Evolutionary conservation across 768 basidiomycete genomes (phyloP), one percentile per base, ranked within the genome.

Genomic region (Brasilioporus rufonigricans): DNA sequence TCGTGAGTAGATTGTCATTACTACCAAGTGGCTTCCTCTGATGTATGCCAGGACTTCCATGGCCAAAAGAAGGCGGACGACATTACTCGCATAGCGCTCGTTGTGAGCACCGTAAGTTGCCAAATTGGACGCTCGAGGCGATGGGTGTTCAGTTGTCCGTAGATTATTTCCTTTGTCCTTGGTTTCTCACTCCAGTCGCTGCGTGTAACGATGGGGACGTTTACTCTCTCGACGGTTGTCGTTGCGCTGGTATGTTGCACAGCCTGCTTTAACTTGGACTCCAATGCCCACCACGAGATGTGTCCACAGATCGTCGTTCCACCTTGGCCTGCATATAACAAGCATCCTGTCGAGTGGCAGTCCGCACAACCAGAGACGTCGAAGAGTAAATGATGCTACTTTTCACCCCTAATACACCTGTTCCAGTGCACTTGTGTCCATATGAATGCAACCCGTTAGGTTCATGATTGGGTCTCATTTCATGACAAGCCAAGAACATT

Each of bases 251-350:
- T 69, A 39, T 33, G 66, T 23, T 31, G 29, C 27, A 1, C 26
- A 27, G 11, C 23, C 11, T 16, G 33, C 7, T 10, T 33, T 18
- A 0, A 14, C 19, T 5, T 21, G 18, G 18, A 1, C n/a, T 21
- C n/a, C 29, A 27, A 23, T 23, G 39, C 51, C 62, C 29, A 65
- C 33, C 8, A 19, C 40, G 21, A 2, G 27, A 19, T 24, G 43
- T 29, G 8, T 12, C 14, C 19, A 5, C 7, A 90, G 89, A 68
- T 77, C 44, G 74, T 84, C 13, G 56, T 91, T 5, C 89, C 89
- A 0, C 84, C 84, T 10, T 91, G 89, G 89, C 79, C 83, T 0
- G 72, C 80, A 69, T 66, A 57, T 36, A 68, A 66, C 26, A 41
- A 41, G 19, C 52, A 66, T 33, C 55, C 65, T 4, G 55, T 66